phyloP scores from a whole-genome alignment of 1,284 basidiomycete genomes.

The Papiliotrema flavescens region DNA sequence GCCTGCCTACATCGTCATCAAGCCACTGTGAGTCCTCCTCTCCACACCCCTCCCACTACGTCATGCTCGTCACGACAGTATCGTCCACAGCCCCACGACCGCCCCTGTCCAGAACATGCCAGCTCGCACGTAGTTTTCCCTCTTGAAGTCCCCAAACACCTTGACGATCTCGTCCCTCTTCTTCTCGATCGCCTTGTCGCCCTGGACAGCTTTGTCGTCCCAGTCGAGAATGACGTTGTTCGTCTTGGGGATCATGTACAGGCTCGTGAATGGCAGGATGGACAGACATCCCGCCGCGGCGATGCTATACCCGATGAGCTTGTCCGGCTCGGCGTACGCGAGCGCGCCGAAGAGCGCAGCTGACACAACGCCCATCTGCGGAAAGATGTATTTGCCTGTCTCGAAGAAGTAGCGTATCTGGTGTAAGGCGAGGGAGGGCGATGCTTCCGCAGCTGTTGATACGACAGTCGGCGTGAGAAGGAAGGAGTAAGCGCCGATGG shows the following conservation, averaged over 20 bases:
- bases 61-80: background rate
- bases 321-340: slow-evolving; percentile 1
- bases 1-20: too few species aligned
- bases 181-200: background rate
- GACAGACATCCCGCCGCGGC: slow-evolving; percentile 3
- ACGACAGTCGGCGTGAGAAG: background rate
- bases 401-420: slow-evolving; percentile 2
- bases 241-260: slow-evolving; percentile 8
- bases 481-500: slow-evolving; percentile 1
- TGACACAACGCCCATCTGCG: background rate
- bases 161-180: slow-evolving; percentile 1
- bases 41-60: background rate
- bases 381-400: slow-evolving; percentile 4
- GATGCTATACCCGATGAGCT: background rate
- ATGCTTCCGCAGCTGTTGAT: background rate
- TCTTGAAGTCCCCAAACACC: slow-evolving; percentile 1
- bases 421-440: background rate
- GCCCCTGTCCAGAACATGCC: slow-evolving; percentile 8
- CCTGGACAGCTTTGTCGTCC: slow-evolving; percentile 2
- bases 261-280: slow-evolving; percentile 7
- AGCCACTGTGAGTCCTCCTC: too few species aligned
- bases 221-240: slow-evolving; percentile 7
- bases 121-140: slow-evolving; percentile 6
- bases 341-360: background rate
- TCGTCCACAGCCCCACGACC: slow-evolving; percentile 4